These are phyloP conservation scores for Cladorrhinum sp. DNA, from an alignment of 2,329 filamentous ascomycete species.

Conservation along the genomic window DNA sequence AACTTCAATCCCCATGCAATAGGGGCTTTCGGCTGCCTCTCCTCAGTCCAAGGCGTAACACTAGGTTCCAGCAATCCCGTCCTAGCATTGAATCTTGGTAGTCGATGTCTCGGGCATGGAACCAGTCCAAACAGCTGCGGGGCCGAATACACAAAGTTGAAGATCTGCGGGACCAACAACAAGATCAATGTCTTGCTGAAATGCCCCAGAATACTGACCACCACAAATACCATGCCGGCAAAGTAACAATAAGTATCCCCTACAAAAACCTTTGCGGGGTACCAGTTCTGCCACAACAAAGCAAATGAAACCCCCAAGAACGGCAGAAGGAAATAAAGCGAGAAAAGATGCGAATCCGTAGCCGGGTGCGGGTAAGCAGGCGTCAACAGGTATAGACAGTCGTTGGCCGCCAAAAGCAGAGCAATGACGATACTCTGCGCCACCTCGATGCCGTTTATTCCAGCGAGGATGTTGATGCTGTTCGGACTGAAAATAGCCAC, in stretches of 20 bases:
- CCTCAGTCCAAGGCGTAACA: slow-evolving; percentile 68
- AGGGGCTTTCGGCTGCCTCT: slow-evolving; percentile 64
- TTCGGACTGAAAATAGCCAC: slow-evolving; percentile 98
- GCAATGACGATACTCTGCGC: slow-evolving; percentile 91
- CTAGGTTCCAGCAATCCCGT: slow-evolving; percentile 85
- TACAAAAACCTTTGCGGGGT: slow-evolving; percentile 90
- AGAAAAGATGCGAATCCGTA: slow-evolving; percentile 93
- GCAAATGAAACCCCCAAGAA: slow-evolving; percentile 91
- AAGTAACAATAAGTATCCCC: slow-evolving; percentile 99
- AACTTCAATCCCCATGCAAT: slow-evolving; percentile 64
- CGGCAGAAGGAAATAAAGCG: slow-evolving; percentile 87
- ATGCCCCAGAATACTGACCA: slow-evolving; percentile 93
- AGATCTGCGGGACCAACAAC: slow-evolving; percentile 86
- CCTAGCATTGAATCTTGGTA: slow-evolving; percentile 83
- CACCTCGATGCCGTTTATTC: slow-evolving; percentile 98
- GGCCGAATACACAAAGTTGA: slow-evolving; percentile 92
- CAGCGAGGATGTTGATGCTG: slow-evolving; percentile 98
- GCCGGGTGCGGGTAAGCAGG: slow-evolving; percentile 81
- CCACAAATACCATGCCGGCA: slow-evolving; percentile 97
- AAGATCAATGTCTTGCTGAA: slow-evolving; percentile 96
- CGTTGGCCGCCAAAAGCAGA: slow-evolving; percentile 78
- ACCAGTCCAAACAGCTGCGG: slow-evolving; percentile 89
- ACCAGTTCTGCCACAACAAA: slow-evolving; percentile 90
- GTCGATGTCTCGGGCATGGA: slow-evolving; percentile 86
- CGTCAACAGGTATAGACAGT: slow-evolving; percentile 79